Conservation (phyloP, 495 filamentous ascomycete species). For the Talaromyces thailandensis region DNA sequence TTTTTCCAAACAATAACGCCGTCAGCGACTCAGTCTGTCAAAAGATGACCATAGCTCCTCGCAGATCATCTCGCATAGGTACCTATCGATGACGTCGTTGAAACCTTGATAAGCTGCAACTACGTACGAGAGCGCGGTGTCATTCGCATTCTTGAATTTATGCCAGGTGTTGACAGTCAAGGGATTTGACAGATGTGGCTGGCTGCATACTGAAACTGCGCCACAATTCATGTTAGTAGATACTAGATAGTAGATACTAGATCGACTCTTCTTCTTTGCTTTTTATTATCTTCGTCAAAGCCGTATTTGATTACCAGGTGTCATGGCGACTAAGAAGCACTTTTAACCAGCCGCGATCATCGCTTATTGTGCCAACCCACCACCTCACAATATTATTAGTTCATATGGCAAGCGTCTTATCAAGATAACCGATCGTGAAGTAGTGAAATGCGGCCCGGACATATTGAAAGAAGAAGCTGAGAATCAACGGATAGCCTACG, state of each 20-base stretch:
- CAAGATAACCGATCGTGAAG: neutral
- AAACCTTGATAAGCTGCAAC: neutral
- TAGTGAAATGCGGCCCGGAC: constrained; percentile 9
- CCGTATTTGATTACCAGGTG: too few species aligned
- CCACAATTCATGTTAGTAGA: neutral
- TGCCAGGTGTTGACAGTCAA: neutral
- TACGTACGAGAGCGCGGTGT: neutral
- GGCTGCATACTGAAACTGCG: neutral
- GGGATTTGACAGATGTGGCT: neutral
- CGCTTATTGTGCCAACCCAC: neutral
- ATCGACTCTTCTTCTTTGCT: too few species aligned
- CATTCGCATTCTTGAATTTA: neutral
- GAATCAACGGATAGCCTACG: constrained; percentile 20
- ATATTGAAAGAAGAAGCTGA: constrained; percentile 20
- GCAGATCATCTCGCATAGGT: neutral
- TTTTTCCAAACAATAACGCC: neutral
- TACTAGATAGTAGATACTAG: too few species aligned
- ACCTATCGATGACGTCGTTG: neutral
- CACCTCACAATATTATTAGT: neutral
- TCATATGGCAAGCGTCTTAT: neutral
- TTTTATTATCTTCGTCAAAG: too few species aligned
- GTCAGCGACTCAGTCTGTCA: neutral
- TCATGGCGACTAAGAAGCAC: neutral
- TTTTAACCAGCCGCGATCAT: neutral
- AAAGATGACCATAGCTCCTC: neutral